A percentile compares a stretch with the other conserved stretches of the same genome.
Conservation (phyloP, 495 filamentous ascomycete genomes). For the Parmelia sp. region DNA sequence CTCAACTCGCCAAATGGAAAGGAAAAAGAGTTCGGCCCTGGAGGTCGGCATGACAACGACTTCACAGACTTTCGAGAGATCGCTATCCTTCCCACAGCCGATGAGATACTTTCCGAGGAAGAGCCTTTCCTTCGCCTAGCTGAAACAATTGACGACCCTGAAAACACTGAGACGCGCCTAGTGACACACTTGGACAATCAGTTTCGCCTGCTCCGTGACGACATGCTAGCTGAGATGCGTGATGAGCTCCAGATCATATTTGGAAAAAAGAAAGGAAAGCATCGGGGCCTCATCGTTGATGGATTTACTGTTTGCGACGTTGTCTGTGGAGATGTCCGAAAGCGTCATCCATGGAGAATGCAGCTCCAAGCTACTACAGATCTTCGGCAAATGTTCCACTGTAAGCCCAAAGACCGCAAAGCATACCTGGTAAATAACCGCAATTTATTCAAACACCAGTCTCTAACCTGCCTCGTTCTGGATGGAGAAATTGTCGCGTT, state of each 20-base stretch:
- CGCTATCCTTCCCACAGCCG: constrained; percentile 58
- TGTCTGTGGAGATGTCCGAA: constrained; percentile 27
- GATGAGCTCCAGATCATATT: constrained; percentile 49
- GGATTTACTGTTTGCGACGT: constrained; percentile 32
- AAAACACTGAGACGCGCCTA: constrained; percentile 35
- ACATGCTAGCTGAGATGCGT: constrained; percentile 62
- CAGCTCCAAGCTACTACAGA: constrained; percentile 40
- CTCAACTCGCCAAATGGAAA: constrained; percentile 18
- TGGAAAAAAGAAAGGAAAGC: constrained; percentile 39
- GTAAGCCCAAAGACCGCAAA: constrained; percentile 34
- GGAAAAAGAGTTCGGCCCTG: constrained; percentile 37
- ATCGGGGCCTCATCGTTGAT: constrained; percentile 27
- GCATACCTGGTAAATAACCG: constrained; percentile 42
- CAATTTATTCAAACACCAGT: constrained; percentile 51
- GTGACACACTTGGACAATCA: constrained; percentile 64
- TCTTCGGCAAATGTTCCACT: constrained; percentile 37
- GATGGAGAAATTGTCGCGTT: constrained; percentile 54
- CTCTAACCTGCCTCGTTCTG: constrained; percentile 53
- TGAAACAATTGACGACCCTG: constrained; percentile 34
- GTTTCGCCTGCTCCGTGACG: constrained; percentile 70
- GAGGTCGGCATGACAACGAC: constrained; percentile 79
- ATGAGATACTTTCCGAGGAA: constrained; percentile 57
- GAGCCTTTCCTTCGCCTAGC: constrained; percentile 53
- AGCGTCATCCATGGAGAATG: constrained; percentile 39
- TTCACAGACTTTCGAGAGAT: constrained; percentile 55